Evolutionary conservation across 1,284 basidiomycete species (phyloP).

Genomic region (Malassezia yamatoensis): DNA sequence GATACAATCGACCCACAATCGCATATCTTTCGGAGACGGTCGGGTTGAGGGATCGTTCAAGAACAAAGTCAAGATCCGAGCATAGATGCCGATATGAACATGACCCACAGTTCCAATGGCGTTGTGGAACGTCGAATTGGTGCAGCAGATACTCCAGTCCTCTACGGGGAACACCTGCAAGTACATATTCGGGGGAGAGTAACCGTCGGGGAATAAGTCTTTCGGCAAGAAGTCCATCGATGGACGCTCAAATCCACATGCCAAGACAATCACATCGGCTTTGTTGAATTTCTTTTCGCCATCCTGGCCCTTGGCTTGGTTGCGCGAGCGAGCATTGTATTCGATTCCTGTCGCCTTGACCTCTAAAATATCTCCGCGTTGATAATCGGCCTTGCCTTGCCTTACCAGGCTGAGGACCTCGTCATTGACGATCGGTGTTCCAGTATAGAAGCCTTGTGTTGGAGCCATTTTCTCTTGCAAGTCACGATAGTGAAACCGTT

Average conservation of each 20-base stretch:
- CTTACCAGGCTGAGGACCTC: constrained; percentile 55
- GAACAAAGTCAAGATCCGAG: constrained; percentile 56
- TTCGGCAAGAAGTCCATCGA: constrained; percentile 55
- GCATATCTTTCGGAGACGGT: constrained; percentile 56
- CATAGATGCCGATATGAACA: constrained; percentile 50
- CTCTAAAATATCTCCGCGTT: constrained; percentile 55
- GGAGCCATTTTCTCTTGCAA: constrained; percentile 50
- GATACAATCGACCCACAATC: constrained; percentile 59
- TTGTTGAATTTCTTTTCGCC: constrained; percentile 49
- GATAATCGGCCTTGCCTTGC: constrained; percentile 53
- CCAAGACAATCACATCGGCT: constrained; percentile 57
- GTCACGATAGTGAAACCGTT: constrained; percentile 55
- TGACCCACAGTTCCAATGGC: constrained; percentile 37
- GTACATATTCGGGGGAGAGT: constrained; percentile 55
- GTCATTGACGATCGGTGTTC: constrained; percentile 55
- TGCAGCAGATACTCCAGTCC: constrained; percentile 55
- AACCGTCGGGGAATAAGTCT: constrained; percentile 58
- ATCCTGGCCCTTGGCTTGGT: constrained; percentile 42
- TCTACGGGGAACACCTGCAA: constrained; percentile 59
- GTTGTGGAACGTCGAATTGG: constrained; percentile 56
- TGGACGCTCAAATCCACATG: constrained; percentile 58
- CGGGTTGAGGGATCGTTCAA: constrained; percentile 55
- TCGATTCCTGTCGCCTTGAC: constrained; percentile 52
- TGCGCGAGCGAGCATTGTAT: constrained; percentile 46
- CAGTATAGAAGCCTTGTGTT: constrained; percentile 34